A percentile compares a stretch with the other conserved stretches of the same genome.
Conservation (phyloP, 2,329 filamentous ascomycete species). For the Proliferodiscus dingleyae region DNA sequence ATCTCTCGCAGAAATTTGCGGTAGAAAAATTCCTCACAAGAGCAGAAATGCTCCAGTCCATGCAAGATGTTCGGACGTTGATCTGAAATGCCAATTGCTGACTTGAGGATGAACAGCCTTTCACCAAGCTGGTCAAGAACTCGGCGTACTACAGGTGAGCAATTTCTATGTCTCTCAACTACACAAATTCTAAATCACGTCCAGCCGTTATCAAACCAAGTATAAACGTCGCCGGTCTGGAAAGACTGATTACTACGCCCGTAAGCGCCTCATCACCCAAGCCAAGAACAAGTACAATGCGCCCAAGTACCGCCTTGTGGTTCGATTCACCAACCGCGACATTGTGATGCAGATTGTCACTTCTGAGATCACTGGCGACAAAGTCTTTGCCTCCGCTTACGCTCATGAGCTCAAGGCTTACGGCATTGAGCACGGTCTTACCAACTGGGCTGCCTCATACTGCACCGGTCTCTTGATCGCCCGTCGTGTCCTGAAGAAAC, state of each 20-base stretch:
- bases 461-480: slow-evolving; percentile 94
- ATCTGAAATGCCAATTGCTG: slow-evolving; percentile 99
- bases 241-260: slow-evolving; percentile 99
- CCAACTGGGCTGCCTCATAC: slow-evolving; percentile 99
- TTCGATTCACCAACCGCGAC: slow-evolving; percentile 99
- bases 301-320: slow-evolving; percentile 98
- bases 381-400: slow-evolving; percentile 90
- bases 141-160: slow-evolving; percentile 97
- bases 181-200: slow-evolving; percentile 17
- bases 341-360: slow-evolving; percentile 97
- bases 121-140: slow-evolving; percentile 96
- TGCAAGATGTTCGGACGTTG: slow-evolving; percentile 94
- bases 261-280: slow-evolving; percentile 99
- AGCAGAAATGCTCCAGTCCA: slow-evolving; percentile 45
- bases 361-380: slow-evolving; percentile 96
- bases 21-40: slow-evolving; percentile 20
- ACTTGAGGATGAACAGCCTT: slow-evolving; percentile 78
- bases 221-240: slow-evolving; percentile 94
- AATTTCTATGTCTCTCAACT: slow-evolving; percentile 25
- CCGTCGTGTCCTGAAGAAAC: slow-evolving; percentile 95
- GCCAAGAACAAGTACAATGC: slow-evolving; percentile 99
- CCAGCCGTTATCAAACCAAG: slow-evolving; percentile 98
- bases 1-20: slow-evolving; percentile 1
- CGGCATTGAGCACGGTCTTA: slow-evolving; percentile 96
- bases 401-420: slow-evolving; percentile 97